Evolutionary conservation across 2,329 filamentous ascomycete genomes (phyloP), one percentile per base, ranked within the genome.

Genomic region (Tolypocladium cylindrosporum): DNA sequence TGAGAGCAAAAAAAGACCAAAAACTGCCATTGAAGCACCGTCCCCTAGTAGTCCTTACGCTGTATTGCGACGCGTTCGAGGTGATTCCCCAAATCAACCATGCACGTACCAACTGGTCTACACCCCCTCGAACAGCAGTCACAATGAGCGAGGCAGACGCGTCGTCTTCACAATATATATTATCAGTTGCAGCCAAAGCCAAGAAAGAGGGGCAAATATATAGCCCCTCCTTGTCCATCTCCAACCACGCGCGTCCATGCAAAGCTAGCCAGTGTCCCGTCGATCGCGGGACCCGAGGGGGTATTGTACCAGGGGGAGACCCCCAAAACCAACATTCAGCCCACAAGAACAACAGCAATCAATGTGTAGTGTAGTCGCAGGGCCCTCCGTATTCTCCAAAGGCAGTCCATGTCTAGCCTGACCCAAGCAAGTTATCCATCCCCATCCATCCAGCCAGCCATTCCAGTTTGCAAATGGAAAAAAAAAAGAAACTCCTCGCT

Each of bases 1-100:
- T 61, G 59, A 48, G 58, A 59, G 63, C 60, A 62, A 62, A 65
- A 60, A 54, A 57, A 55, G 43, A 56, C 19, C 61, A 57, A 60
- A 62, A 64, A 58, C 51, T 65, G 60, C 58, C 65, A 64, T 67
- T 45, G n/a, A 36, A 55, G 4, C 24, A 39, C 39, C 11, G 2
- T 2, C 5, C 24, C 21, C 7, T 36, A 14, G 48, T 50, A 9
- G 6, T 24, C 24, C 40, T 8, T n/a, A 42, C n/a, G 16, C 2
- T 43, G 36, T 13, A 16, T 11, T 42, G 10, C n/a, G 10, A 9
- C 9, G 2, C 31, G 21, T 7, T 4, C 19, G 39, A 11, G 4
- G 37, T 31, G 52, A 42, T 10, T 1, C 19, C 31, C 8, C 27
- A 13, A 11, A 13, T 16, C 13, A 21, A 19, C 48, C 19, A 36